Percentiles rank a stretch among this genome's conserved stretches.
These are phyloP conservation scores for Dianthus caryophyllus DNA, from an alignment of 148 eudicot genomes.

Conservation along the genomic window DNA sequence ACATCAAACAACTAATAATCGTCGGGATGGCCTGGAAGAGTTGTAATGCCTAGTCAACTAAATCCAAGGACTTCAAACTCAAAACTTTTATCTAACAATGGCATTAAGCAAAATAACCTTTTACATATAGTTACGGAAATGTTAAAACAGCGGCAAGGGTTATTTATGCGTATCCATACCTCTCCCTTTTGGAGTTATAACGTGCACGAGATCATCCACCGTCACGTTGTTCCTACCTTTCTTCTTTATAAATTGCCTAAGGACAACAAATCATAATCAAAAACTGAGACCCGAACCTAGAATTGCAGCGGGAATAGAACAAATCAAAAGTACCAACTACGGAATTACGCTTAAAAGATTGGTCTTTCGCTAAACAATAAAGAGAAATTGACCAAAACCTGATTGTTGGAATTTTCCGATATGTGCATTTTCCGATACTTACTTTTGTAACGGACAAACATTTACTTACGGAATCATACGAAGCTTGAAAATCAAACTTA, in stretches of 20 bases:
- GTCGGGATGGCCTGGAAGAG: neutral
- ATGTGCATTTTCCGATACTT: neutral
- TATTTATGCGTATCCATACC: constrained; percentile 30
- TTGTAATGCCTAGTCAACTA: neutral
- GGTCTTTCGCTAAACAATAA: neutral
- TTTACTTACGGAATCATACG: no score
- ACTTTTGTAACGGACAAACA: neutral
- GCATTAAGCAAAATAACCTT: neutral
- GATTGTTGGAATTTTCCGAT: neutral
- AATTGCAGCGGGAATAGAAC: neutral
- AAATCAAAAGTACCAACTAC: neutral
- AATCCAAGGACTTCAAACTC: neutral
- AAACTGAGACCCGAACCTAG: neutral
- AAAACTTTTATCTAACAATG: neutral
- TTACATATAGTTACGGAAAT: neutral
- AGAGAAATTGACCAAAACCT: neutral
- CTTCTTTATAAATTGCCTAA: constrained; percentile 59
- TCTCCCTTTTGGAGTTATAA: constrained; percentile 83
- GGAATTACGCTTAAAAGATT: neutral
- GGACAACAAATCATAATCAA: constrained; percentile 14
- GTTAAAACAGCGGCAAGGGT: constrained; percentile 2
- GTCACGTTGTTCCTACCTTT: constrained; percentile 83
- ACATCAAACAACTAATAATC: neutral
- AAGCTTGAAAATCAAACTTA: no score
- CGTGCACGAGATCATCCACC: constrained; percentile 70